These are phyloP conservation scores for Yarrowia keelungensis DNA, from an alignment of 805 yeast species.

Conservation along the genomic window DNA sequence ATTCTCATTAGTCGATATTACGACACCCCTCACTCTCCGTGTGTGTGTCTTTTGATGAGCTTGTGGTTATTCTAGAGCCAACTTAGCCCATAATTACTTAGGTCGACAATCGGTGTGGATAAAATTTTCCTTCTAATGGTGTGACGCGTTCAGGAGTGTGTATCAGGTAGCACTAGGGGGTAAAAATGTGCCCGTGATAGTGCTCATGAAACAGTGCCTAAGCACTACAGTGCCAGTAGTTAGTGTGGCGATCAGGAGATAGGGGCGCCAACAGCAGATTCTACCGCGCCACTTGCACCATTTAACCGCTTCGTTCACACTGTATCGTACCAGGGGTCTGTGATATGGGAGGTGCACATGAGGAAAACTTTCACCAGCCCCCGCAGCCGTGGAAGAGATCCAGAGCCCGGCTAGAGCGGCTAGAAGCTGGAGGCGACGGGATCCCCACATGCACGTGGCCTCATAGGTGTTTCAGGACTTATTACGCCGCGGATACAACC, in stretches of 20 bases:
- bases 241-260: no score
- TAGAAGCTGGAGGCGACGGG: background rate
- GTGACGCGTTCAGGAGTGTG: background rate
- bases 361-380: conserved; percentile 3
- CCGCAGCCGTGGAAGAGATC: background rate
- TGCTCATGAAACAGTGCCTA: no score
- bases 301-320: no score
- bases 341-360: no score
- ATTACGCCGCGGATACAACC: conserved; percentile 13
- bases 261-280: no score
- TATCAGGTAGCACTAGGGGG: no score
- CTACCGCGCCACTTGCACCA: no score
- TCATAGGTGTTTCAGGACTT: background rate
- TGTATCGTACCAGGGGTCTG: no score
- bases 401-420: background rate
- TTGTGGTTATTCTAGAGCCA: background rate
- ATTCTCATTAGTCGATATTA: conserved; percentile 3
- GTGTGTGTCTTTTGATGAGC: background rate
- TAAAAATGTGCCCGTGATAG: no score
- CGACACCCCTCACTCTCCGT: background rate
- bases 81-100: background rate
- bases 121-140: no score
- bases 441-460: background rate
- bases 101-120: background rate
- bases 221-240: no score